Percentiles rank a stretch among this genome's conserved stretches.
phyloP scores from a whole-genome alignment of 352 stramenopile species.

The Pythium vanterpoolii region DNA sequence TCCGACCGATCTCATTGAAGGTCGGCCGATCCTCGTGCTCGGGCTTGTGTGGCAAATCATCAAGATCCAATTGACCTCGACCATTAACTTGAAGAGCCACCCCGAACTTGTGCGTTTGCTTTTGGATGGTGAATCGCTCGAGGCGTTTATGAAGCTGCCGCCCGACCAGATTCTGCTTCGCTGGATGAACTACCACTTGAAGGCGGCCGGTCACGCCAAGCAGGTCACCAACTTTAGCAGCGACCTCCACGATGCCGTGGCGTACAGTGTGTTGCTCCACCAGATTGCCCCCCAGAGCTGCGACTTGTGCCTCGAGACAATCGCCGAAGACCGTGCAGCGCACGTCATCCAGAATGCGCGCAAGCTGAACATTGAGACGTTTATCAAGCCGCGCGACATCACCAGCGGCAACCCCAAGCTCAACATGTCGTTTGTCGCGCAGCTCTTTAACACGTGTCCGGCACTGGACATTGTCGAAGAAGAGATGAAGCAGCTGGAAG shows the following conservation, averaged over 20 bases:
- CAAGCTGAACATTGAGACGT: constrained; percentile 83
- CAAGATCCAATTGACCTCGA: constrained; percentile 91
- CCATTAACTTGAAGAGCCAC: constrained; percentile 92
- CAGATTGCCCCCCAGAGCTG: constrained; percentile 81
- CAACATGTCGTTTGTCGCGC: constrained; percentile 88
- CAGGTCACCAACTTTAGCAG: constrained; percentile 77
- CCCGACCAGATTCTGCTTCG: constrained; percentile 90
- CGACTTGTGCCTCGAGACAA: constrained; percentile 53
- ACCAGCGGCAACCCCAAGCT: constrained; percentile 91
- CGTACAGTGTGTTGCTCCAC: constrained; percentile 86
- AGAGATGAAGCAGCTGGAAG: constrained; percentile 82
- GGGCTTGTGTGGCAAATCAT: constrained; percentile 94
- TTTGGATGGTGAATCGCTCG: constrained; percentile 82
- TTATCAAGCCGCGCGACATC: constrained; percentile 92
- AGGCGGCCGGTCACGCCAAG: constrained; percentile 65
- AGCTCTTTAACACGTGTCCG: constrained; percentile 92
- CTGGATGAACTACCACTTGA: constrained; percentile 94
- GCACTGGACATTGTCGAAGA: constrained; percentile 80
- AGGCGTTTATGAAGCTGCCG: constrained; percentile 89
- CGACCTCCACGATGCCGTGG: constrained; percentile 80
- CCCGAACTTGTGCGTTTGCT: constrained; percentile 88
- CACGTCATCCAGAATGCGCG: constrained; percentile 86
- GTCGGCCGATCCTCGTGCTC: constrained; percentile 88
- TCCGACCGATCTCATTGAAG: constrained; percentile 77
- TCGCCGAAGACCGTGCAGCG: constrained; percentile 58